Evolutionary conservation across 176 grass and related monocot species (phyloP), one percentile per base, ranked within the genome.

Genomic region (Ensete glaucum): DNA sequence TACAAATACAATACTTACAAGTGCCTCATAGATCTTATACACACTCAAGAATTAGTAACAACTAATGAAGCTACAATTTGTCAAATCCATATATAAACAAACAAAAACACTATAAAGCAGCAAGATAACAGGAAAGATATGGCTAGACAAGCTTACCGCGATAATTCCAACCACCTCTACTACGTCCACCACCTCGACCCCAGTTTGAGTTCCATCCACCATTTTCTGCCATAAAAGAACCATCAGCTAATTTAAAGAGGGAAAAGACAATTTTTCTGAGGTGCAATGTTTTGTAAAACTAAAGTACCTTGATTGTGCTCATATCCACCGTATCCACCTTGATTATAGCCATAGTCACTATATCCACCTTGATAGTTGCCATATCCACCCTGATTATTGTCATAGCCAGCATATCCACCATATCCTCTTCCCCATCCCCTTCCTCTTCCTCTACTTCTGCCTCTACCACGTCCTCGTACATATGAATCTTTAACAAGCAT

Each of bases 401-500:
- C 13, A 54, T 77, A 77, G n/a, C 76, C 62, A 27, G 77, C 87
- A 27, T 77, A 66, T 52, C 60, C 60, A 52, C 60, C 75, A 66
- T 92, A 92, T 63, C 83, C 81, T 82, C 89, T 86, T 88, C 86
- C 86, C 89, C 89, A 92, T 70, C 86, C 86, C 72, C 89, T 88
- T 77, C 86, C 89, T 85, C 85, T 85, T 51, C 80, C 89, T 26
- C 81, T 78, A 25, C 64, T 69, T 74, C 85, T 88, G 66, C 85
- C 85, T 86, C 84, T 78, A 51, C 88, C 88, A 78, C 80, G 80
- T 43, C 83, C 86, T 65, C 72, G 78, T 55, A 69, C 76, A 84
- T 86, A 92, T 23, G 81, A 79, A 70, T 92, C 89, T 92, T 69
- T 66, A 77, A 51, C 48, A 77, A 67, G 49, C 8, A 74, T 43